Base-by-base conservation (phyloP, 2,329 filamentous ascomycete genomes). In the Polychaeton citri region DNA sequence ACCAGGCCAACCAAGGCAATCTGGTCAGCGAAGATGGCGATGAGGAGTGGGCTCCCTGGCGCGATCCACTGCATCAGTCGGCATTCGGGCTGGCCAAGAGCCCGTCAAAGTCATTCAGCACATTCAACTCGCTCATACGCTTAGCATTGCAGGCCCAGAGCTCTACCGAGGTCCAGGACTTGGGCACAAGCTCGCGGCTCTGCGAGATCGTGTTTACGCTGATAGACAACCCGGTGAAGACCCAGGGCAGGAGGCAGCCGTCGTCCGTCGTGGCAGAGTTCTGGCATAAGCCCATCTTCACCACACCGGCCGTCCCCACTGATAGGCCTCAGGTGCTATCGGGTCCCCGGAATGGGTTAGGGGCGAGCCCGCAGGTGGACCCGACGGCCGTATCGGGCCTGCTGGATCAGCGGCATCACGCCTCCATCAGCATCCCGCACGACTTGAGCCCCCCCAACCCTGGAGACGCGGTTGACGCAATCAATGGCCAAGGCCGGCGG, bases 31-130 rank as follows among this genome's bases (percentile, higher is more conserved):
- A 81, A 52, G 75, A 81, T 45, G 76, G 76, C 1, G 59, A 79
- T 15, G 80, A 84, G 48, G 79, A 84, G 58, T 84, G 79, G 79
- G 74, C 80, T 44, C 74, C 76, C 1, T 85, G 80, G 80, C 64
- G 66, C 13, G 71, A 75, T 34, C 51, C 52, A 17, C 35, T 44
- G 19, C 31, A 32, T 17, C 38, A 33, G 15, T 30, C 39, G 9
- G 33, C 31, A 28, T 35, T 36, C 5, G 34, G 32, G 10, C 13
- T 18, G 64, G 65, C 40, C 46, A 63, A 38, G 55, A 59, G 43
- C 42, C 60, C 41, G 42, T 51, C 38, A 18, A 49, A 51, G 36
- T 51, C 47, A 16, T 53, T 69, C 16, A 74, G 69, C 47, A 69
- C 64, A 5, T 71, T 72, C 48, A 73, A 73, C 40, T 57, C 60